These are phyloP conservation scores for Rosellinia necatrix DNA, from an alignment of 2,329 filamentous ascomycete genomes.

Conservation along the genomic window DNA sequence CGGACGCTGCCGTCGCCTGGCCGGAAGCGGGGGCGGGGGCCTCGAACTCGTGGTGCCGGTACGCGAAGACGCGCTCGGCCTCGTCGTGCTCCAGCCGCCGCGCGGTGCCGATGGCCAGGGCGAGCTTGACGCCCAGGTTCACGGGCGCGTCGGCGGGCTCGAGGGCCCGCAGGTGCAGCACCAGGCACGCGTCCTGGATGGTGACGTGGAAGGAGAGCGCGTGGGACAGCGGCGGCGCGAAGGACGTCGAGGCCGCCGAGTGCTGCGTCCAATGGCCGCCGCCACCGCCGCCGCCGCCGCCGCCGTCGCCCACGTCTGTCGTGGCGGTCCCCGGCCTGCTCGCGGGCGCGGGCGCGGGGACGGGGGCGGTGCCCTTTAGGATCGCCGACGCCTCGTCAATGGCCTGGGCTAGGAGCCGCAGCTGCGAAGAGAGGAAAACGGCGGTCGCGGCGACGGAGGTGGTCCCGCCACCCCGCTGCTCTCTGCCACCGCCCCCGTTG, in stretches of 20 bases:
- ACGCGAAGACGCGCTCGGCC: conserved; percentile 76
- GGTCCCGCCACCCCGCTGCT: conserved; percentile 12
- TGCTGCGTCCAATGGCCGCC: conserved; percentile 40
- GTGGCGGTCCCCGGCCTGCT: conserved; percentile 18
- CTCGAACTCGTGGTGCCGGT: conserved; percentile 36
- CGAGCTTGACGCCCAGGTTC: conserved; percentile 69
- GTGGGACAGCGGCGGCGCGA: conserved; percentile 52
- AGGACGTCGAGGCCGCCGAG: conserved; percentile 39
- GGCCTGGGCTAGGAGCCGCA: conserved; percentile 60
- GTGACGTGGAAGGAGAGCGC: conserved; percentile 76
- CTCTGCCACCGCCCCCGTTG: too few relatives aligned
- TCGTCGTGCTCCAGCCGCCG: conserved; percentile 77
- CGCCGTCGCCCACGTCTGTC: conserved; percentile 8
- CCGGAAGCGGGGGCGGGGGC: conserved; percentile 33
- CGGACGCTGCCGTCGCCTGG: too few relatives aligned
- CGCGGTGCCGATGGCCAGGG: conserved; percentile 68
- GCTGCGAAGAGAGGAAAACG: conserved; percentile 60
- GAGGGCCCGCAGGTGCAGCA: conserved; percentile 71
- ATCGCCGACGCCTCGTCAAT: conserved; percentile 56
- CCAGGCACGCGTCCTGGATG: conserved; percentile 71
- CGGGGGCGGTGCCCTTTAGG: conserved; percentile 57
- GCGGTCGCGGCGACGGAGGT: conserved; percentile 54
- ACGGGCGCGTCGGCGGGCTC: conserved; percentile 68
- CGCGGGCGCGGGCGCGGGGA: not conserved
- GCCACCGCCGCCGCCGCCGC: conserved; percentile 36